Conservation (phyloP, 2,329 filamentous ascomycete species). For the Hypoxylon sp. region DNA sequence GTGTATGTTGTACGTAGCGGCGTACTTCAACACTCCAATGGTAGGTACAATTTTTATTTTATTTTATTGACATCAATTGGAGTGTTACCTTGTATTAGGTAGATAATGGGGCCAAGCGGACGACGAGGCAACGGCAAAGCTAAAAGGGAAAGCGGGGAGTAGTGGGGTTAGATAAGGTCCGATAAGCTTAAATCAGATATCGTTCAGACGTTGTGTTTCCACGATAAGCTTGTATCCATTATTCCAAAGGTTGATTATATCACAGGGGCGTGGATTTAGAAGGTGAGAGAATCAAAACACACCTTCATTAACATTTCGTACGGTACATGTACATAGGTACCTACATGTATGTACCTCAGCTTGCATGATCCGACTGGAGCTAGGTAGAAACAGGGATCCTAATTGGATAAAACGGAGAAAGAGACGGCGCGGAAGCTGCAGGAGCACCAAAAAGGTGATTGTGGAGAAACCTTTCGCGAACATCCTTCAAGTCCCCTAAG, state of each 20-base stretch:
- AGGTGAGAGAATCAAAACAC: conserved; percentile 34
- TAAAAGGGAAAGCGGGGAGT: conserved; percentile 25
- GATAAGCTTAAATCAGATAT: conserved; percentile 33
- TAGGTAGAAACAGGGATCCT: conserved; percentile 25
- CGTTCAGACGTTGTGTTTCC: not conserved
- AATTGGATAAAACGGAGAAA: conserved; percentile 47
- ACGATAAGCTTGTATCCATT: conserved; percentile 22
- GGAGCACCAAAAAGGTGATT: conserved; percentile 43
- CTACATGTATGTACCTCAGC: conserved; percentile 24
- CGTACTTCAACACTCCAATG: conserved; percentile 3
- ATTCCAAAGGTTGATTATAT: not conserved
- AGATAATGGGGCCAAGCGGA: conserved; percentile 7
- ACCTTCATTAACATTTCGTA: too few species aligned
- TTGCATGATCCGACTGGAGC: conserved; percentile 34
- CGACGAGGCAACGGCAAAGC: conserved; percentile 41
- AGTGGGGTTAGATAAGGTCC: conserved; percentile 24
- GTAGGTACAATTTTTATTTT: conserved; percentile 29
- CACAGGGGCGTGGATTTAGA: conserved; percentile 13
- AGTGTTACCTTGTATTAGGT: conserved; percentile 13
- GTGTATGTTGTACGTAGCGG: conserved; percentile 19
- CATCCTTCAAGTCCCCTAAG: conserved; percentile 41
- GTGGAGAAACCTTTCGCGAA: conserved; percentile 45
- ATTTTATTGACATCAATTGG: conserved; percentile 45
- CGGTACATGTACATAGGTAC: too few species aligned
- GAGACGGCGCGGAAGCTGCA: conserved; percentile 45